Base-by-base conservation (phyloP, 495 filamentous ascomycete species). In the Xylaria curta region DNA sequence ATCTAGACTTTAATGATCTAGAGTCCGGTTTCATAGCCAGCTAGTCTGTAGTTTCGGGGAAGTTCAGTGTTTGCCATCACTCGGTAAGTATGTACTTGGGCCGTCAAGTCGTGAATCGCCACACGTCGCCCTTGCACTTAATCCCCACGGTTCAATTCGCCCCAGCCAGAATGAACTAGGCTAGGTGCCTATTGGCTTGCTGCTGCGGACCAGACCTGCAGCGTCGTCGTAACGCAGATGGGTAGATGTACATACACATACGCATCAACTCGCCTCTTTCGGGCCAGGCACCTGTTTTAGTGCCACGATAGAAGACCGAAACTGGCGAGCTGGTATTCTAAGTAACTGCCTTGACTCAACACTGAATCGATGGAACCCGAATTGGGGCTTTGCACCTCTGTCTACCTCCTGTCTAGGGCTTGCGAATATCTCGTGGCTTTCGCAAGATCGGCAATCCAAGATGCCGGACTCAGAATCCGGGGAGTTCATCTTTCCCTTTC, bases 181-280 rank as follows among this genome's bases (percentile, higher is more conserved):
- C 49, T 71, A 49, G 26, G 38, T 49, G 51, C 42, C 62, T 47
- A 71, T 71, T 71, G 69, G 69, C 51, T 53, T 58, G 40, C 53
- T 58, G 40, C 53, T 66, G 69, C 53, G 40, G 61, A 59, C 69
- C 62, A 64, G 69, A 71, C 59, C 69, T 66, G 47, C 49, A 71
- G 69, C 19, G 51, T 59, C 51, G 47, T 66, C 51, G 69, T 66
- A 71, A 51, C 69, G 61, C 62, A 66, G 51, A 40, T 59, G 44
- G n/a, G 13, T 28, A 19, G 19, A 60, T 24, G n/a, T n/a, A n/a
- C n/a, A n/a, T n/a, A n/a, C n/a, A n/a, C n/a, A 17, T 49, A 60
- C 56, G 47, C 49, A 64, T 33, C 59, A 56, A 64, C 33, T 53
- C 62, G 49, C 69, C 62, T 36, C 28, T 56, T 56, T 65, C 40